Base-by-base conservation (phyloP, 305 asterid genomes). In the Fraxinus albicans region DNA sequence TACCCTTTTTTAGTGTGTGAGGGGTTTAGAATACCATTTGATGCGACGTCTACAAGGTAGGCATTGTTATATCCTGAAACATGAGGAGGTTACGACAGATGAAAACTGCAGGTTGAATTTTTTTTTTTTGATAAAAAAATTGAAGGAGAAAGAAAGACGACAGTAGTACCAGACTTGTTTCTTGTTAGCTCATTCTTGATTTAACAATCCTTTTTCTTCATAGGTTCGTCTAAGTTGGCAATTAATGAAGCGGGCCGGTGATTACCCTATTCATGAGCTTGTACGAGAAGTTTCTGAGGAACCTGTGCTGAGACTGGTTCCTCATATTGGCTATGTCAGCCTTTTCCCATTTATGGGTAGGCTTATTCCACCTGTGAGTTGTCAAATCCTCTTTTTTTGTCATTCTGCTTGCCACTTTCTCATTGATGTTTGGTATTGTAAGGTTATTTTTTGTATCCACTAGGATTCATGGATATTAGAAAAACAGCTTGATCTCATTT, bases 351-450 rank as follows among this genome's bases (percentile, higher is more conserved):
- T 96, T 77, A 94, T 94, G 90, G 88, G 88, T 82, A 89, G 94
- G 92, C 97, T 96, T 81, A 96, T 96, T 83, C 98, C 98, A 81
- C 95, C 98, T 79, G 99, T 94, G 93, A 96, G 99, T 93, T 84
- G 78, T 70, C 58, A 34, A 9, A 75, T 60, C 35, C 82, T 74
- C 47, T 81, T 42, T 77, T 83, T 76, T 81, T 80, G 50, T 7
- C 42, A 23, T 74, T 19, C 12, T 79, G 50, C 78, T 50, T 27
- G 36, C 10, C 19, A 25, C 35, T 27, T 65, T 65, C 35, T 65
- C 73, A 9, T 65, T 23, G 35, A 65, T 65, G 72, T 44, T 80
- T 69, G 9, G 38, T 69, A 13, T 58, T 58, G 12, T 72, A 79
- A 10, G 34, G 7, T 81, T 58, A 60, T 65, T 81, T 84, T 65